Conservation (phyloP, 768 basidiomycete genomes). For the Chalciporus chontae region DNA sequence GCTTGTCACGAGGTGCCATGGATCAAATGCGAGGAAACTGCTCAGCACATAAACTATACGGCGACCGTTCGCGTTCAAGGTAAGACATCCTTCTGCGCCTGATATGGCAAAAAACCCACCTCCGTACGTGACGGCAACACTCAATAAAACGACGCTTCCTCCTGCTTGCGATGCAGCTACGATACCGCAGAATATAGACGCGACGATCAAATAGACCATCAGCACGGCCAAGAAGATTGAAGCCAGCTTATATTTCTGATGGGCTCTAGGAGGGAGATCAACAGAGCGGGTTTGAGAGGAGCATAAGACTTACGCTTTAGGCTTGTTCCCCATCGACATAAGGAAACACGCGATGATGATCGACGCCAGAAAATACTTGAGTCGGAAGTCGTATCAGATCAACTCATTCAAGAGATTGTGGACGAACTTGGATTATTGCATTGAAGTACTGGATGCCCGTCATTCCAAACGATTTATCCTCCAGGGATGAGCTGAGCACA, state of each 20-base stretch:
- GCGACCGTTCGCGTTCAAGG: neutral
- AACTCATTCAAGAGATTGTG: neutral
- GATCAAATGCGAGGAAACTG: conserved; percentile 84
- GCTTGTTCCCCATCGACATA: conserved; percentile 95
- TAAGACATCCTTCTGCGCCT: neutral
- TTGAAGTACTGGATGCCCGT: conserved; percentile 70
- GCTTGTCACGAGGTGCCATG: conserved; percentile 94
- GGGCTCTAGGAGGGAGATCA: conserved; percentile 18
- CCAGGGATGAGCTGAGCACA: conserved; percentile 84
- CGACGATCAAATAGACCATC: conserved; percentile 81
- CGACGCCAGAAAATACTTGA: conserved; percentile 77
- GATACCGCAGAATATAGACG: conserved; percentile 78
- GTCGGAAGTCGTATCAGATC: conserved; percentile 2
- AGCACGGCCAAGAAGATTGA: conserved; percentile 70
- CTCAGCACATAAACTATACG: conserved; percentile 68
- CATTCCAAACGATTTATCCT: conserved; percentile 66
- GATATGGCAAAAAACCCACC: conserved; percentile 36
- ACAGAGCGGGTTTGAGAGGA: neutral
- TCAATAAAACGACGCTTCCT: conserved; percentile 74
- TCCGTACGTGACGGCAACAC: conserved; percentile 83
- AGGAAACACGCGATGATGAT: conserved; percentile 87
- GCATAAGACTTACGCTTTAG: conserved; percentile 55
- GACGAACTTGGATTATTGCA: conserved; percentile 62
- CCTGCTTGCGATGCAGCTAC: conserved; percentile 67
- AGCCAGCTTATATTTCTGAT: conserved; percentile 73